phyloP scores from a whole-genome alignment of 257 asterid species.

The Datura wrightii region DNA sequence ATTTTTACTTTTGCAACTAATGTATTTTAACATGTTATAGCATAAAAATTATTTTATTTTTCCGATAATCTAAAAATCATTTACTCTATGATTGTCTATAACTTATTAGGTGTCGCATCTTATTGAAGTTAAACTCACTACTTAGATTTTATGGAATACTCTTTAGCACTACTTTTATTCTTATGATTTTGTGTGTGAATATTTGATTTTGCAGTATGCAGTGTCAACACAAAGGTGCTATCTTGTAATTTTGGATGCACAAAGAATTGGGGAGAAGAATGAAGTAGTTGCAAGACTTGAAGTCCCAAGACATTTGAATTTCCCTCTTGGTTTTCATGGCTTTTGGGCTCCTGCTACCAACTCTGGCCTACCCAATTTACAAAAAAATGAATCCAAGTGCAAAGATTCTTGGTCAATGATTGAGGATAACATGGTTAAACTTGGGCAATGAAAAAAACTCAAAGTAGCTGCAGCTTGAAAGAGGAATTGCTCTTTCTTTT shows the following conservation, averaged over 20 bases:
- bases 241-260: constrained; percentile 76
- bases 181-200: background rate
- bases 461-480: constrained; percentile 1
- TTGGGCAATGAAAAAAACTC: background rate
- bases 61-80: background rate
- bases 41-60: background rate
- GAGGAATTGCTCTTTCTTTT: background rate
- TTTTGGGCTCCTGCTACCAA: constrained; percentile 68
- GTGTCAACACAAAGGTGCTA: constrained; percentile 85
- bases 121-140: too few relatives aligned
- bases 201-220: constrained; percentile 70
- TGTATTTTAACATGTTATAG: background rate
- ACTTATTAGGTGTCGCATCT: too few relatives aligned
- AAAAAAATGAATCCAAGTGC: background rate
- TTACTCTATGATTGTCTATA: too few relatives aligned
- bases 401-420: constrained; percentile 13
- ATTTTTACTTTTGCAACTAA: background rate
- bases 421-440: background rate
- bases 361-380: constrained; percentile 18
- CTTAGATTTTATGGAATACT: too few relatives aligned
- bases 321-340: constrained; percentile 94
- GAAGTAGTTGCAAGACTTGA: constrained; percentile 82
- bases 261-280: constrained; percentile 57
- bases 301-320: constrained; percentile 83
- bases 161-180: background rate